Conservation (phyloP, 495 filamentous ascomycete genomes). For the Extremus antarcticus region DNA sequence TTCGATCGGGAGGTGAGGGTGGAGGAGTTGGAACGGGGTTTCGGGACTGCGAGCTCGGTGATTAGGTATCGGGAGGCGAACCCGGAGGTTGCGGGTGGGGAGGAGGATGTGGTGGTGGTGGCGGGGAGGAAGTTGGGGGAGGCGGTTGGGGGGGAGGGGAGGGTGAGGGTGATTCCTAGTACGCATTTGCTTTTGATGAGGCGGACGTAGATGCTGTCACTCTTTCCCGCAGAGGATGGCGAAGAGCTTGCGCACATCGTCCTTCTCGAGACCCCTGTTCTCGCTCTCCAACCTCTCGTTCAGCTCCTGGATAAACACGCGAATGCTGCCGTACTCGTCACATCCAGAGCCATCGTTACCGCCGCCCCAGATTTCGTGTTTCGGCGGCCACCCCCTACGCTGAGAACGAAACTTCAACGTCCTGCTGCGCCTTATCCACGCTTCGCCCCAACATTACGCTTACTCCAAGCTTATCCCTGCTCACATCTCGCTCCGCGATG, state of each 20-base stretch:
- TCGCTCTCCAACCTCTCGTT: not conserved
- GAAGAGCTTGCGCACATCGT: not conserved
- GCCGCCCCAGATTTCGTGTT: too few relatives aligned
- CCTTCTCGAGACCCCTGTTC: not conserved
- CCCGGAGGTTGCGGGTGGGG: constrained; percentile 23
- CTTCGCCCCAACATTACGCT: too few relatives aligned
- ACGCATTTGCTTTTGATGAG: constrained; percentile 6
- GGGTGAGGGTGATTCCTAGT: constrained; percentile 2
- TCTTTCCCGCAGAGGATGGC: too few relatives aligned
- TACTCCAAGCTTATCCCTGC: too few relatives aligned
- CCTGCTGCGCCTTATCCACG: too few relatives aligned
- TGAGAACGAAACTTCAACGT: too few relatives aligned
- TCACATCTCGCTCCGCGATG: too few relatives aligned
- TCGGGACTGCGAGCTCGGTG: constrained; percentile 36
- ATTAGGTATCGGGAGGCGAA: constrained; percentile 42
- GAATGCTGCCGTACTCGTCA: too few relatives aligned
- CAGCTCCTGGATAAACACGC: not conserved
- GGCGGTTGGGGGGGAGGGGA: not conserved
- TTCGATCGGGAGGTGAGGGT: constrained; percentile 13
- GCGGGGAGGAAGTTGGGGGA: constrained; percentile 2
- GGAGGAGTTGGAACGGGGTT: constrained; percentile 27
- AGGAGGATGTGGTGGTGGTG: constrained; percentile 11
- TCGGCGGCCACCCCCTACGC: too few relatives aligned
- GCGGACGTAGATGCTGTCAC: not conserved
- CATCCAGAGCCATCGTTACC: too few relatives aligned